A percentile compares a stretch with the other conserved stretches of the same genome.
Conservation (phyloP, 1,139 yeast genomes). For the Scheffersomyces titani region DNA sequence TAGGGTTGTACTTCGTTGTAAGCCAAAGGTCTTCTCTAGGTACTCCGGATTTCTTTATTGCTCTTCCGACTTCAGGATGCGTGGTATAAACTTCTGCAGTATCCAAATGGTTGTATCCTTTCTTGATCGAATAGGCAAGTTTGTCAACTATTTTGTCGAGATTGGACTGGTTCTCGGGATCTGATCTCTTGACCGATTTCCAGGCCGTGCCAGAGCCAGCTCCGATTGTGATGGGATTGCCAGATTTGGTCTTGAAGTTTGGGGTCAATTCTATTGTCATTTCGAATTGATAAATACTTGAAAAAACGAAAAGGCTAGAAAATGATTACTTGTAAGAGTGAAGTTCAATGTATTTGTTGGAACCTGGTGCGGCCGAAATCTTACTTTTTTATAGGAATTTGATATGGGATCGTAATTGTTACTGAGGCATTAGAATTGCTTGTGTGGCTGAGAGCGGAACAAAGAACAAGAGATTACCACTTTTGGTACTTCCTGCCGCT, state of each 20-base stretch:
- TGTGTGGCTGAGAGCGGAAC: neutral
- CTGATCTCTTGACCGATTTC: conserved; percentile 14
- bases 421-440: neutral
- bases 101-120: conserved; percentile 26
- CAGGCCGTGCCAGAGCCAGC: conserved; percentile 21
- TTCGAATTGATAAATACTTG: neutral
- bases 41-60: conserved; percentile 14
- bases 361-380: no score
- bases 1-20: conserved; percentile 21
- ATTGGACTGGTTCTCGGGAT: conserved; percentile 8
- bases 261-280: conserved; percentile 4
- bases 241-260: conserved; percentile 7
- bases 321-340: no score
- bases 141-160: conserved; percentile 10
- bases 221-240: conserved; percentile 15
- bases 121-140: conserved; percentile 10
- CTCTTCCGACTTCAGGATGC: conserved; percentile 23
- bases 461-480: neutral
- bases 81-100: conserved; percentile 29
- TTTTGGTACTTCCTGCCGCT: neutral
- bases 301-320: neutral
- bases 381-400: no score
- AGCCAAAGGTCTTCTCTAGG: conserved; percentile 23
- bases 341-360: neutral
- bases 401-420: neutral